Percentiles rank a stretch among this genome's conserved stretches.
phyloP scores from a whole-genome alignment of 2,329 filamentous ascomycete species.

The Neonectria hederae region DNA sequence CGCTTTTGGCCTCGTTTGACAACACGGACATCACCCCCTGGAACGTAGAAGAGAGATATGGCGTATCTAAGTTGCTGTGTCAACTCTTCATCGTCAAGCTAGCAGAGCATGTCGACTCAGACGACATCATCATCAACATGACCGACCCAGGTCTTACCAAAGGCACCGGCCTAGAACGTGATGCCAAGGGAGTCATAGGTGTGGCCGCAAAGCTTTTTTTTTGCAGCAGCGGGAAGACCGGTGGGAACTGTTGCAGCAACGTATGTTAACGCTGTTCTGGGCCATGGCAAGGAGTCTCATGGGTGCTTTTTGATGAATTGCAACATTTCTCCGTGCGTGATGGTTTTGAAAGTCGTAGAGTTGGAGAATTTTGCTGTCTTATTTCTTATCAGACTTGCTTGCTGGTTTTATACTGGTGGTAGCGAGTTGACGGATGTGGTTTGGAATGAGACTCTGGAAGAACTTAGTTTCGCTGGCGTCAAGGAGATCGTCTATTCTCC shows the following conservation, averaged over 20 bases:
- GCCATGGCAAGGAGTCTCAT: constrained; percentile 60
- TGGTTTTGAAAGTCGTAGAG: too few species aligned
- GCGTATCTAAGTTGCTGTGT: constrained; percentile 44
- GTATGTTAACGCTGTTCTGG: constrained; percentile 57
- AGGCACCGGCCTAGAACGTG: constrained; percentile 37
- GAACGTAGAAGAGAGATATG: constrained; percentile 40
- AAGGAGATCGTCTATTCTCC: constrained; percentile 35
- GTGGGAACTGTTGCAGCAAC: constrained; percentile 54
- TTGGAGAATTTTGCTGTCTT: neutral
- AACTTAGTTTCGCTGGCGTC: constrained; percentile 17
- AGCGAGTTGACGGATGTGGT: constrained; percentile 24
- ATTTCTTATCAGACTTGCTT: too few species aligned
- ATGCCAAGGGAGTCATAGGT: constrained; percentile 16
- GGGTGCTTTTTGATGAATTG: constrained; percentile 61
- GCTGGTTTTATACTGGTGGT: constrained; percentile 30
- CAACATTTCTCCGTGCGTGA: constrained; percentile 41
- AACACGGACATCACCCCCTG: constrained; percentile 34
- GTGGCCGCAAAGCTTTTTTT: constrained; percentile 18
- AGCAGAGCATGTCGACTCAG: constrained; percentile 45
- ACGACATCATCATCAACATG: constrained; percentile 50
- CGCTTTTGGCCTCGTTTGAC: constrained; percentile 44
- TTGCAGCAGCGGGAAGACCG: constrained; percentile 42
- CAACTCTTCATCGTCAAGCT: constrained; percentile 51
- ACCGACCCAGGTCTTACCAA: constrained; percentile 47
- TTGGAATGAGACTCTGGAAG: constrained; percentile 32